Percentiles rank a stretch among this genome's conserved stretches.
Evolutionary conservation across 2,329 filamentous ascomycete genomes (phyloP).

Genomic region (Fusarium chaquense): DNA sequence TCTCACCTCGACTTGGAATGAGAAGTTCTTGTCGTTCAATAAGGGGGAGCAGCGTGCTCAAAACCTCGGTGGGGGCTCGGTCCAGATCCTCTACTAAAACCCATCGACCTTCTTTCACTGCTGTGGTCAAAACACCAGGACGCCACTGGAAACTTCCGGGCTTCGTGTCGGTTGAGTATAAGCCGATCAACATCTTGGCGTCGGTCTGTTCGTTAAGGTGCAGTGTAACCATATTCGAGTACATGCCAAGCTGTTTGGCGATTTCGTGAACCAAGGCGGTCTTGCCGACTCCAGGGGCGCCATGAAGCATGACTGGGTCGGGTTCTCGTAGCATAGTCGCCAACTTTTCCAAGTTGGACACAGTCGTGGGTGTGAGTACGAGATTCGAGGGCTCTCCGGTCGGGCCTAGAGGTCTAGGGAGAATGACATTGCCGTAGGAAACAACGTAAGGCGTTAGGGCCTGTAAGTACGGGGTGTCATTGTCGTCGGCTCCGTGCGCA

Average conservation of each 20-base stretch:
- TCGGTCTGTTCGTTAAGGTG: constrained; percentile 99
- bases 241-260: constrained; percentile 82
- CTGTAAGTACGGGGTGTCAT: constrained; percentile 47
- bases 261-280: constrained; percentile 87
- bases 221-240: constrained; percentile 87
- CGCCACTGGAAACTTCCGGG: constrained; percentile 94
- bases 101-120: constrained; percentile 94
- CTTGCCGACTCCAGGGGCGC: constrained; percentile 89
- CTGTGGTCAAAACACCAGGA: constrained; percentile 91
- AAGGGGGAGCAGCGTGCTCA: constrained; percentile 91
- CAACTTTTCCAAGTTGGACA: constrained; percentile 76
- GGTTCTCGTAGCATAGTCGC: constrained; percentile 74
- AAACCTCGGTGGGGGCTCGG: constrained; percentile 91
- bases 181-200: constrained; percentile 92
- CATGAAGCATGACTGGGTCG: constrained; percentile 83
- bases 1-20: constrained; percentile 89
- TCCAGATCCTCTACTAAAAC: constrained; percentile 97
- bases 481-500: constrained; percentile 17
- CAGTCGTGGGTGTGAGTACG: constrained; percentile 79
- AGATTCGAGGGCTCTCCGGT: constrained; percentile 63
- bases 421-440: constrained; percentile 73
- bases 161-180: constrained; percentile 89
- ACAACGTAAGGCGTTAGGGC: constrained; percentile 71
- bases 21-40: constrained; percentile 93
- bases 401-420: constrained; percentile 71